Percentiles rank a stretch among this genome's conserved stretches.
These are phyloP conservation scores for Penicillium palitans DNA, from an alignment of 2,329 filamentous ascomycete genomes.

Conservation along the genomic window DNA sequence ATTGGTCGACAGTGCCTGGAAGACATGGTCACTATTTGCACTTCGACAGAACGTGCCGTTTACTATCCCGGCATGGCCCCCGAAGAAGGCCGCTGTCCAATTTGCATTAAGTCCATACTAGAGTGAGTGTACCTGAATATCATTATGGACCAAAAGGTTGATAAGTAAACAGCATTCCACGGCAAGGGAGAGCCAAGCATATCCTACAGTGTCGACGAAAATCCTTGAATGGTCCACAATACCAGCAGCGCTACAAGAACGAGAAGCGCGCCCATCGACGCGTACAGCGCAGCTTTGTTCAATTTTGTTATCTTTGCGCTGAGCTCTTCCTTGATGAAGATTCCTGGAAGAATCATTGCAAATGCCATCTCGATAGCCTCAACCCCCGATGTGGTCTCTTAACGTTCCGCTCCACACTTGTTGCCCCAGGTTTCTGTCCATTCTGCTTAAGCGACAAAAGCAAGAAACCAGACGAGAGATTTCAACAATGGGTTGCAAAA, in stretches of 20 bases:
- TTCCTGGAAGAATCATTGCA: conserved; percentile 4
- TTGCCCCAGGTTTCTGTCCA: conserved; percentile 12
- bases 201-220: conserved; percentile 14
- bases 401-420: conserved; percentile 12
- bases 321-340: neutral
- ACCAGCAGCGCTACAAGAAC: conserved; percentile 17
- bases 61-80: neutral
- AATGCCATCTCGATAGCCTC: conserved; percentile 5
- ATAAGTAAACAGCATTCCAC: neutral
- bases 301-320: conserved; percentile 18
- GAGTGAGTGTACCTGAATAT: neutral
- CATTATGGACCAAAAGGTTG: neutral
- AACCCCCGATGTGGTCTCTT: conserved; percentile 10
- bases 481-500: conserved; percentile 17
- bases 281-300: conserved; percentile 7
- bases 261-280: conserved; percentile 12
- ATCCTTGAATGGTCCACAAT: conserved; percentile 7
- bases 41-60: neutral
- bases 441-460: conserved; percentile 8
- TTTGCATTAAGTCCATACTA: neutral
- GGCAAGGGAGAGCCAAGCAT: conserved; percentile 10
- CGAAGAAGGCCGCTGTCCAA: neutral
- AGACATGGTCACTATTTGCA: conserved; percentile 23
- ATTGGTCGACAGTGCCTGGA: conserved; percentile 19
- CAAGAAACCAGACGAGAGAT: conserved; percentile 13